Evolutionary conservation across 768 basidiomycete genomes (phyloP).

Genomic region (Podaxis sp.): DNA sequence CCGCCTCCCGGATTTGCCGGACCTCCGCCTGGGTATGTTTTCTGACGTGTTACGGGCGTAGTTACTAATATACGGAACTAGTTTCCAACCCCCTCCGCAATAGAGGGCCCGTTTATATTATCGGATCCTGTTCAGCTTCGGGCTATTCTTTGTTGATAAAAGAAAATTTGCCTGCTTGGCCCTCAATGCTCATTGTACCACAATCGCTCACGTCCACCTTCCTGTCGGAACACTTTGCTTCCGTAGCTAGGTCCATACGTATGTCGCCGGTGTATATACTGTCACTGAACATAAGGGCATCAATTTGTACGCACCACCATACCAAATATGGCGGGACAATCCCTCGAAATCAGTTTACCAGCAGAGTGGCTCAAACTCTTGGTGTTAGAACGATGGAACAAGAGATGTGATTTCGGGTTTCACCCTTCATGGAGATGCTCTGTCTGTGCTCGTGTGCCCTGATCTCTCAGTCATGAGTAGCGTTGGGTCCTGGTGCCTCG

Average conservation of each 20-base stretch:
- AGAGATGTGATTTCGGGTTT: background rate
- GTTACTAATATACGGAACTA: constrained; percentile 23
- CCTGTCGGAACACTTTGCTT: background rate
- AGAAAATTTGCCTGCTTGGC: background rate
- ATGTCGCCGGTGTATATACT: constrained; percentile 9
- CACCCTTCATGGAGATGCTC: background rate
- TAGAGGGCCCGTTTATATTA: constrained; percentile 21
- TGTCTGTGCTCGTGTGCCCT: background rate
- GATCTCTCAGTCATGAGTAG: background rate
- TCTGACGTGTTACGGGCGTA: background rate
- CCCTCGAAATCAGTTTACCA: background rate
- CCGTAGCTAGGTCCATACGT: constrained; percentile 4
- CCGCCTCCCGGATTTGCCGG: constrained; percentile 82
- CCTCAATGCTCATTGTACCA: constrained; percentile 1
- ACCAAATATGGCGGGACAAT: background rate
- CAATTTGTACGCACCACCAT: background rate
- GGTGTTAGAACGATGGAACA: background rate
- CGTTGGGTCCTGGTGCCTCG: constrained; percentile 3
- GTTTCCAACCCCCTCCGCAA: constrained; percentile 56
- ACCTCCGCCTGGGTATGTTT: constrained; percentile 79
- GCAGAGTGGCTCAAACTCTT: background rate
- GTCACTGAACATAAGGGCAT: background rate
- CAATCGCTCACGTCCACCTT: background rate
- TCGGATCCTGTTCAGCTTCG: constrained; percentile 10
- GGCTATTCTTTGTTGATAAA: background rate